These are phyloP conservation scores for Cutaneotrichosporon mucoides DNA, from an alignment of 1,284 basidiomycete species.

Conservation along the genomic window DNA sequence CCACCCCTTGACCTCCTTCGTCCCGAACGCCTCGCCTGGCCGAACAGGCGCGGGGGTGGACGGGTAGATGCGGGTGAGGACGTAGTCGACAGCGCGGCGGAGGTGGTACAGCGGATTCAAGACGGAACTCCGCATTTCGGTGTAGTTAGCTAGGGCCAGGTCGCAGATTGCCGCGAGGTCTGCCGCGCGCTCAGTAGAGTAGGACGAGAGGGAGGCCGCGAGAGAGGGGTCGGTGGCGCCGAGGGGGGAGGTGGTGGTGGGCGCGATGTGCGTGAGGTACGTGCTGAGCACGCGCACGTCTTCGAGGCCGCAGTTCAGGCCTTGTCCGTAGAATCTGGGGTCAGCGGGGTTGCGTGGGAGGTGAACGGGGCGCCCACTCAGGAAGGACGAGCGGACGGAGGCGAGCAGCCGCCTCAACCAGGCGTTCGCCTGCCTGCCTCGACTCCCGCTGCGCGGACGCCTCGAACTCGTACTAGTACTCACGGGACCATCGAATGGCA, in stretches of 20 bases:
- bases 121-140: slow-evolving; percentile 91
- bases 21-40: slow-evolving; percentile 46
- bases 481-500: slow-evolving; percentile 85
- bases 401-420: neutral
- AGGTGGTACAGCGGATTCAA: slow-evolving; percentile 75
- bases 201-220: slow-evolving; percentile 64
- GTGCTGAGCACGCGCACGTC: slow-evolving; percentile 86
- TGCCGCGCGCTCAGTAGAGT: slow-evolving; percentile 73
- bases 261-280: slow-evolving; percentile 65
- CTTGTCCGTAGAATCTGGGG: slow-evolving; percentile 91
- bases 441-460: no score
- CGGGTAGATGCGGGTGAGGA: slow-evolving; percentile 61
- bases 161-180: slow-evolving; percentile 87
- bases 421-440: neutral
- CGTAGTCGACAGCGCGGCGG: slow-evolving; percentile 69
- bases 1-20: slow-evolving; percentile 67
- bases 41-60: slow-evolving; percentile 50
- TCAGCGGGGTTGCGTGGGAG: neutral
- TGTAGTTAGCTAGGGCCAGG: slow-evolving; percentile 91
- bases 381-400: no score
- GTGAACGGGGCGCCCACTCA: neutral
- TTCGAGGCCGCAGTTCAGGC: slow-evolving; percentile 94
- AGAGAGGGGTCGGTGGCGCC: slow-evolving; percentile 53
- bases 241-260: slow-evolving; percentile 37
- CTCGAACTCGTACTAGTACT: slow-evolving; percentile 10